Percentiles rank a stretch among this genome's conserved stretches.
These are phyloP conservation scores for Penicillium canariense DNA, from an alignment of 495 filamentous ascomycete genomes.

Conservation along the genomic window DNA sequence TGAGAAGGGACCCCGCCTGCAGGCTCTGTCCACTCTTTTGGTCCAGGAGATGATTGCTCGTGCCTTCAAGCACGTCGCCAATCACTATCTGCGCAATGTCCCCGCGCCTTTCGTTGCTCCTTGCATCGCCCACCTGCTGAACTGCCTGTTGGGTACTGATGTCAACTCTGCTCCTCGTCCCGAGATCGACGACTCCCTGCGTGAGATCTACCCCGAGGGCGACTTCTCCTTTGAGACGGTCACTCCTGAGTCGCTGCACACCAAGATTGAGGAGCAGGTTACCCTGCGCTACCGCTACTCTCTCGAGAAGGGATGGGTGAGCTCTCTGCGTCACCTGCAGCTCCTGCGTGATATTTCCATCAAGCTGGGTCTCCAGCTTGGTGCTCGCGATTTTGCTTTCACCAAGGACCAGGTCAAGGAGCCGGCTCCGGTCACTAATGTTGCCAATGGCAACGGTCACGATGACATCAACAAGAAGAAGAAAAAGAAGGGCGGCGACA, in stretches of 20 bases:
- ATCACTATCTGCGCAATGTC: conserved; percentile 75
- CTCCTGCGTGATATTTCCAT: conserved; percentile 84
- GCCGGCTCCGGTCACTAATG: conserved; percentile 41
- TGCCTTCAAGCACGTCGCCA: conserved; percentile 89
- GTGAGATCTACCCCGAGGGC: conserved; percentile 73
- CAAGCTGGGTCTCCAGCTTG: conserved; percentile 89
- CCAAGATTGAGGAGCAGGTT: conserved; percentile 71
- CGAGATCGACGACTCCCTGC: conserved; percentile 71
- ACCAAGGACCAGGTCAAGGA: conserved; percentile 42
- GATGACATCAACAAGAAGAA: conserved; percentile 77
- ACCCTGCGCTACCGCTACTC: conserved; percentile 69
- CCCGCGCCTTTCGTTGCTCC: conserved; percentile 71
- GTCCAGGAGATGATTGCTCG: conserved; percentile 91
- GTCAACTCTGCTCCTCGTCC: conserved; percentile 74
- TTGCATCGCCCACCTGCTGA: conserved; percentile 84
- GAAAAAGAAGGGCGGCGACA: conserved; percentile 58
- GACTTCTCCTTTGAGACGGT: conserved; percentile 78
- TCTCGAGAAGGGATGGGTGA: conserved; percentile 65
- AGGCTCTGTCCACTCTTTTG: conserved; percentile 71
- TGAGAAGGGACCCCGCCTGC: conserved; percentile 65
- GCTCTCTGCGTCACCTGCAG: conserved; percentile 68
- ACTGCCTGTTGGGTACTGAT: conserved; percentile 81
- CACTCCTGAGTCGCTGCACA: conserved; percentile 66
- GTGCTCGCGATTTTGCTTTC: conserved; percentile 79
- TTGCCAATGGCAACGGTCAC: conserved; percentile 33